Percentiles rank a stretch among this genome's conserved stretches.
Conservation (phyloP, 2,329 filamentous ascomycete species). For the Cytospora leucostoma region DNA sequence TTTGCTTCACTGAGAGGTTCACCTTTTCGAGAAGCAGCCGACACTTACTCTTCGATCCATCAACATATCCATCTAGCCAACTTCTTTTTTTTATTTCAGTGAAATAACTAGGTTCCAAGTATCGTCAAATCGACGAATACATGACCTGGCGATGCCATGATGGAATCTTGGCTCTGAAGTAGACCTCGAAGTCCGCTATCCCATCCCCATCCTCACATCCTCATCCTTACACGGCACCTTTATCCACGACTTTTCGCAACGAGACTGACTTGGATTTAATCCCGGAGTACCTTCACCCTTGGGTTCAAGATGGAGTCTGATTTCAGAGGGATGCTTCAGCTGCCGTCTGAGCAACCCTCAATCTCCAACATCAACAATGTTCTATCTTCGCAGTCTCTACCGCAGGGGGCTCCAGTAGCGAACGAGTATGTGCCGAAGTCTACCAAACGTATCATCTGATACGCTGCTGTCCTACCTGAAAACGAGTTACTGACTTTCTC, state of each 20-base stretch:
- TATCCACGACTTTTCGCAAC: background rate
- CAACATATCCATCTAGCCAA: too few relatives aligned
- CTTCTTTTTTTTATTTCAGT: too few relatives aligned
- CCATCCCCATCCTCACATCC: background rate
- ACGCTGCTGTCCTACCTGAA: background rate
- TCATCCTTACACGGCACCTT: background rate
- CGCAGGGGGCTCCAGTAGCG: slow-evolving; percentile 7
- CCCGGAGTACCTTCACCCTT: background rate
- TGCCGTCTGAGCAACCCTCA: slow-evolving; percentile 14
- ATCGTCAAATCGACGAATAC: background rate
- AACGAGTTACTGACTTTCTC: background rate
- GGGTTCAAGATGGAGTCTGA: slow-evolving; percentile 21
- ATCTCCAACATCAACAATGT: slow-evolving; percentile 24
- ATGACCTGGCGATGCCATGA: background rate
- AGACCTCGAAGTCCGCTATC: background rate
- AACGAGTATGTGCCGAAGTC: slow-evolving; percentile 18
- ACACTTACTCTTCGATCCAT: background rate
- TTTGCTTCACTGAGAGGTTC: background rate
- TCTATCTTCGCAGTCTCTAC: slow-evolving; percentile 19
- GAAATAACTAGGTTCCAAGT: background rate
- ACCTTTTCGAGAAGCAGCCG: background rate
- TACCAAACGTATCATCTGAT: background rate
- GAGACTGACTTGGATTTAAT: background rate
- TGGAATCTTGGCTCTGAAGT: background rate
- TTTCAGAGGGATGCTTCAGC: slow-evolving; percentile 13